Base-by-base conservation (phyloP, 1,139 yeast genomes). In the Kurtzmaniella quercitrusa region DNA sequence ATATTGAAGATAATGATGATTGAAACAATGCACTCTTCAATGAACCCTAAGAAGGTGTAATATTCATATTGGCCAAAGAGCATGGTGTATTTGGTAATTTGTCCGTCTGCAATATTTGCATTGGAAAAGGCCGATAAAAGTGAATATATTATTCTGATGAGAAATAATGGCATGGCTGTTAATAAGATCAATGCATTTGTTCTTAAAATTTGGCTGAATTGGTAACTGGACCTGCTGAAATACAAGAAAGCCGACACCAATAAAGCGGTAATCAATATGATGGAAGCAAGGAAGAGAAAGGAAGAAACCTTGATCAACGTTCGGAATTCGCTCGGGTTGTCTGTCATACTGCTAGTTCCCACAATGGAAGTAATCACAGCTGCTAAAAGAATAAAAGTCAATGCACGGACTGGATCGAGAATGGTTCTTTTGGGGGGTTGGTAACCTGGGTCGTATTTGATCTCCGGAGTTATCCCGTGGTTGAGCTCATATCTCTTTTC, bases 41-140 rank as follows among this genome's bases (percentile, higher is more conserved):
- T 24, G 17, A 57, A 49, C 1, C 45, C 58, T 47, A 57, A 31
- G 38, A 55, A 56, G 9, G 57, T 48, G 36, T 54, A 58, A 45
- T 56, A 58, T 43, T 51, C 44, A 45, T 51, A 57, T 38, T 56
- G 51, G n/a, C 61, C 62, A 34, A 49, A 51, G 19, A 57, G 31
- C 31, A 58, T 44, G 12, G 51, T 41, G 42, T 48, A 57, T 40
- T 55, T 46, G 31, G 52, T 49, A 10, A 56, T 51, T 10, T 40
- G 3, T 3, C 44, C 44, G 7, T 7, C 17, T 4, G 41, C 39
- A 36, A 57, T 46, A 34, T 44, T 43, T 31, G 50, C 37, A 3
- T 55, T 54, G n/a, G 48, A 42, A 45, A 56, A 54, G 1, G 60
- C 48, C 12, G 49, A 39, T 34, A 55, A 15, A 4, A 57, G 39